Base-by-base conservation (phyloP, 768 basidiomycete genomes). In the Mycena olivaceomarginata region DNA sequence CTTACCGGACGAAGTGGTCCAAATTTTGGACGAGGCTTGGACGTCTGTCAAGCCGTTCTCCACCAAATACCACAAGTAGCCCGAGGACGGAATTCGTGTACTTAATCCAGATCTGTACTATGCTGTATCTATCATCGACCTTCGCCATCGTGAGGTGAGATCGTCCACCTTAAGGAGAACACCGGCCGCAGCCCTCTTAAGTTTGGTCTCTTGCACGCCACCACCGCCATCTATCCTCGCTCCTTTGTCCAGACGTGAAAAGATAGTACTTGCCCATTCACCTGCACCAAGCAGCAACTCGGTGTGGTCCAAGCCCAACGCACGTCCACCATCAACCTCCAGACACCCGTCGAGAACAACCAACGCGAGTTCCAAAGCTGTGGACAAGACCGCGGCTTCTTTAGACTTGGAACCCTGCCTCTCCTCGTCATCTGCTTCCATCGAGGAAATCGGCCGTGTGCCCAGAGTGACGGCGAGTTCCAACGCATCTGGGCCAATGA, bases 391-490 rank as follows among this genome's bases (percentile, higher is more conserved):
- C 0, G 93, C 90, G 0, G 95, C 95, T 76, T 96, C 94, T 79
- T 93, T 93, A 45, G 83, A 87, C 66, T 84, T 67, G 41, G 62
- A 64, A 40, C 41, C 79, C 78, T 60, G 77, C 41, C n/a, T 75
- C 59, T 78, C 83, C 15, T 84, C 85, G 48, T 87, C 86, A 39
- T 81, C 81, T 18, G 82, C 81, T 56, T 85, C 84, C 86, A 41
- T 78, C 77, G 48, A 81, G 84, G 93, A 91, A 40, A 94, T 84
- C 10, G 93, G 93, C 63, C 90, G 88, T 8, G 93, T 93, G 0
- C 97, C 96, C 41, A 98, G 80, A 0, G 94, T 93, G 31, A 97
- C 85, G 1, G 96, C 96, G 25, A 99, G 88, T 81, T 98, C 96
- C 68, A 99, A 85, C 5, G 94, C 88, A 78, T 96, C 94, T 0